phyloP scores from a whole-genome alignment of 345 rosid genomes.

The Syzygium grande region DNA sequence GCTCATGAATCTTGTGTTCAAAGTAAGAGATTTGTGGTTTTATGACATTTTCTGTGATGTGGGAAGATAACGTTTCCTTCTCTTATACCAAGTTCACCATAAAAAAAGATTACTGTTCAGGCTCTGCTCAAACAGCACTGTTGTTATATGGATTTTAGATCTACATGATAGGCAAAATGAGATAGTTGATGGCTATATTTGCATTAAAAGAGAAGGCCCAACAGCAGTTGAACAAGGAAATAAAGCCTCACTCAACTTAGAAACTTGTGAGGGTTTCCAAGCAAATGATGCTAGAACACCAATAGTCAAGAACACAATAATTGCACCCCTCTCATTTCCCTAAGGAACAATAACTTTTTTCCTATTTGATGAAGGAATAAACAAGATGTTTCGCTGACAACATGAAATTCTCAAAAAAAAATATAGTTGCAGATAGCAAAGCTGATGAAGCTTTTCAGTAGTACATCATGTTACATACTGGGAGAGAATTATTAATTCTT shows the following conservation, averaged over 20 bases:
- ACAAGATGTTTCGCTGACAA: background rate
- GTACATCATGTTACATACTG: background rate
- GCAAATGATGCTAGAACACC: background rate
- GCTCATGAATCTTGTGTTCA: background rate
- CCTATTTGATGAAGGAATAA: background rate
- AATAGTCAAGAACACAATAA: background rate
- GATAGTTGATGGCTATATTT: background rate
- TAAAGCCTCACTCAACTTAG: background rate
- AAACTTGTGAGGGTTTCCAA: background rate
- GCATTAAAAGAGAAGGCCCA: background rate
- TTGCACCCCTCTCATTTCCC: background rate
- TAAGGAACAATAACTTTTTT: too few species aligned
- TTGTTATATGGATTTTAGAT: background rate
- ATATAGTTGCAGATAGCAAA: background rate
- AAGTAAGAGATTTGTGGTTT: background rate
- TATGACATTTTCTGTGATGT: background rate
- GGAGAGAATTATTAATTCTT: background rate
- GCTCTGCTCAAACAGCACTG: background rate
- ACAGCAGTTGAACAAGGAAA: background rate
- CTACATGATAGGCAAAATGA: background rate
- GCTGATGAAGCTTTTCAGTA: background rate
- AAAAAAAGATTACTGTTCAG: background rate
- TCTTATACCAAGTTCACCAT: background rate
- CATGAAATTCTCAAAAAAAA: background rate
- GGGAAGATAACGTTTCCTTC: background rate